Evolutionary conservation across 2,329 filamentous ascomycete genomes (phyloP).

Genomic region (Neofusicoccum ribis): DNA sequence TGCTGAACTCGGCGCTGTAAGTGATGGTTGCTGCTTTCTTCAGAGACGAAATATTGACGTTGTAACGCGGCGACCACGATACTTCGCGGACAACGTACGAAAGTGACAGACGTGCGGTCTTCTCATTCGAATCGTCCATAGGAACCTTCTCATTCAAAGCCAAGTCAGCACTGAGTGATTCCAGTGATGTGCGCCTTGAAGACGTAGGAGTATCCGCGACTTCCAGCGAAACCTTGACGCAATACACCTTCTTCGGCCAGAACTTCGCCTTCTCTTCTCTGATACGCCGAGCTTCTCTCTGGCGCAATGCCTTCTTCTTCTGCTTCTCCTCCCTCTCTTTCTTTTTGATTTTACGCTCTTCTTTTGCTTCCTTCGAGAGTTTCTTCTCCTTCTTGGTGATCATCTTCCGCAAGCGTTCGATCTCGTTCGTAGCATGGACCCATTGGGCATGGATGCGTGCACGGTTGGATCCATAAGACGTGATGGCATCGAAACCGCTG

Average conservation of each 20-base stretch:
- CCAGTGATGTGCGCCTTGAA: conserved; percentile 30
- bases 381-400: conserved; percentile 20
- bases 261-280: conserved; percentile 38
- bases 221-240: conserved; percentile 40
- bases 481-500: conserved; percentile 37
- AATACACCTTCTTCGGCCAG: conserved; percentile 38
- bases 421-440: conserved; percentile 27
- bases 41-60: conserved; percentile 56
- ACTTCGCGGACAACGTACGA: conserved; percentile 61
- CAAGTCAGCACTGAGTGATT: conserved; percentile 25
- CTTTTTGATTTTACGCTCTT: background rate
- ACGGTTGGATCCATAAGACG: conserved; percentile 36
- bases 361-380: background rate
- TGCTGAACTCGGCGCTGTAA: conserved; percentile 64
- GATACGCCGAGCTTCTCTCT: conserved; percentile 29
- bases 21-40: conserved; percentile 54
- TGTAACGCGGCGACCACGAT: conserved; percentile 53
- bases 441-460: conserved; percentile 27
- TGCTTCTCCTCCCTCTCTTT: conserved; percentile 27
- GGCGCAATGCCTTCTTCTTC: conserved; percentile 28
- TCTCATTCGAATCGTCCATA: conserved; percentile 7
- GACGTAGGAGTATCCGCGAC: conserved; percentile 31
- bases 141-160: background rate
- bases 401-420: conserved; percentile 29
- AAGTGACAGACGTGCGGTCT: conserved; percentile 45